Evolutionary conservation across 2,329 filamentous ascomycete genomes (phyloP).

Genomic region (Xylariaceae sp.): DNA sequence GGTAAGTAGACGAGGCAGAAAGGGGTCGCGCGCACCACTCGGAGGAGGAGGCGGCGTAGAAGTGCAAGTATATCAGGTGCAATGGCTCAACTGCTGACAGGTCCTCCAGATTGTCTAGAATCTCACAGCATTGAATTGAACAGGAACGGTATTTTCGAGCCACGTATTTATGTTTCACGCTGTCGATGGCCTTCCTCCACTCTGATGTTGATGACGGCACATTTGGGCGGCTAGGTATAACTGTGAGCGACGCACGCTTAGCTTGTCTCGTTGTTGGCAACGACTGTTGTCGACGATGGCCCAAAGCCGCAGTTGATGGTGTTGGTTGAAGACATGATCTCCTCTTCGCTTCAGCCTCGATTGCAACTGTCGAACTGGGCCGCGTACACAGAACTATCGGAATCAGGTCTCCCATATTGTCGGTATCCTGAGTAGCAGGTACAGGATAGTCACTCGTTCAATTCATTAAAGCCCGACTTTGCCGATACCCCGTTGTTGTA

Average conservation of each 20-base stretch:
- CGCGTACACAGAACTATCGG: slow-evolving; percentile 27
- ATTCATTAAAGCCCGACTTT: no score
- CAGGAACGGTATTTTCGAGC: slow-evolving; percentile 50
- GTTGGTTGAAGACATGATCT: slow-evolving; percentile 13
- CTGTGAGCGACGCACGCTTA: slow-evolving; percentile 21
- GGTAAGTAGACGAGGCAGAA: slow-evolving; percentile 42
- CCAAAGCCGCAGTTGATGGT: slow-evolving; percentile 4
- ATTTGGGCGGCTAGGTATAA: slow-evolving; percentile 23
- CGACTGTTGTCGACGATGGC: slow-evolving; percentile 28
- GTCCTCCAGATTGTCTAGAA: slow-evolving; percentile 47
- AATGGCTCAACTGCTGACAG: slow-evolving; percentile 44
- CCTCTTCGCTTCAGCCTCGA: slow-evolving; percentile 15
- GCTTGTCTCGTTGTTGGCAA: slow-evolving; percentile 22
- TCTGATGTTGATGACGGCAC: slow-evolving; percentile 45
- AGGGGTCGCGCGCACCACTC: slow-evolving; percentile 53
- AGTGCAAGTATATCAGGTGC: slow-evolving; percentile 56
- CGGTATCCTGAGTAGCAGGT: no score
- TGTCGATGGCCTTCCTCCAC: slow-evolving; percentile 48
- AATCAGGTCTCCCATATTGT: slow-evolving; percentile 26
- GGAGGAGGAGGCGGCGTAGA: slow-evolving; percentile 58
- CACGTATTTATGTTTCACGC: slow-evolving; percentile 52
- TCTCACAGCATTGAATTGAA: slow-evolving; percentile 49
- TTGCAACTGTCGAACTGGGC: no score
- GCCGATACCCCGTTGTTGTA: no score
- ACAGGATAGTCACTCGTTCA: no score